These are phyloP conservation scores for Aspergillus olivimuriae DNA, from an alignment of 495 filamentous ascomycete genomes.

Conservation along the genomic window DNA sequence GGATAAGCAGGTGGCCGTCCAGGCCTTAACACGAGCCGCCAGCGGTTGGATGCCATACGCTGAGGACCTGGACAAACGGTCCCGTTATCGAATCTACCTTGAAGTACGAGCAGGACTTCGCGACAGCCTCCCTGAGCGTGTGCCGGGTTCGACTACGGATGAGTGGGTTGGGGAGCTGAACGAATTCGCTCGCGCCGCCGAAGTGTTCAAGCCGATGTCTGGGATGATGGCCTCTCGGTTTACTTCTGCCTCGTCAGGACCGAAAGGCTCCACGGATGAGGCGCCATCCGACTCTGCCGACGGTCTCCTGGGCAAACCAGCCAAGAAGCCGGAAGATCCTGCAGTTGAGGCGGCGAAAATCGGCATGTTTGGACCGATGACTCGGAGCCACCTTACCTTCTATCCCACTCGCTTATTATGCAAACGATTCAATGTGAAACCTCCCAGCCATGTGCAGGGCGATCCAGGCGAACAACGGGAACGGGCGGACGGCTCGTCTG, in stretches of 20 bases:
- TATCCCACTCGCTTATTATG: conserved; percentile 79
- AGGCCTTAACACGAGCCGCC: conserved; percentile 67
- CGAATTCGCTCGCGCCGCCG: conserved; percentile 83
- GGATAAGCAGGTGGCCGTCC: conserved; percentile 64
- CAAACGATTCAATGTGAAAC: conserved; percentile 84
- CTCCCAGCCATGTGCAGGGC: conserved; percentile 62
- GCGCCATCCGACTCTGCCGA: conserved; percentile 22
- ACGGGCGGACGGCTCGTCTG: conserved; percentile 13
- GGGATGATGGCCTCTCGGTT: conserved; percentile 90
- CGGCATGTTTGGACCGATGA: conserved; percentile 91
- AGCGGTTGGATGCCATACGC: conserved; percentile 78
- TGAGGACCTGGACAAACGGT: conserved; percentile 71
- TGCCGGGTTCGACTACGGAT: conserved; percentile 51
- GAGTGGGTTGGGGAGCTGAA: conserved; percentile 75
- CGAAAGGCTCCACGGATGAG: conserved; percentile 38
- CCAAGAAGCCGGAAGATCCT: conserved; percentile 64
- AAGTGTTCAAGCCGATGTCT: conserved; percentile 88
- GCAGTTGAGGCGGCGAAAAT: conserved; percentile 82
- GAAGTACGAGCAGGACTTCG: conserved; percentile 67
- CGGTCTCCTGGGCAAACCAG: conserved; percentile 47
- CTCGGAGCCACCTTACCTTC: conserved; percentile 63
- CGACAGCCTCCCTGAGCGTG: conserved; percentile 52
- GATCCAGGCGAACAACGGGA: conserved; percentile 42
- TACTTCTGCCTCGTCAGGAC: conserved; percentile 58
- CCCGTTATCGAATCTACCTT: conserved; percentile 73